phyloP scores from a whole-genome alignment of 2,329 filamentous ascomycete species.

The Exophiala mesophila region DNA sequence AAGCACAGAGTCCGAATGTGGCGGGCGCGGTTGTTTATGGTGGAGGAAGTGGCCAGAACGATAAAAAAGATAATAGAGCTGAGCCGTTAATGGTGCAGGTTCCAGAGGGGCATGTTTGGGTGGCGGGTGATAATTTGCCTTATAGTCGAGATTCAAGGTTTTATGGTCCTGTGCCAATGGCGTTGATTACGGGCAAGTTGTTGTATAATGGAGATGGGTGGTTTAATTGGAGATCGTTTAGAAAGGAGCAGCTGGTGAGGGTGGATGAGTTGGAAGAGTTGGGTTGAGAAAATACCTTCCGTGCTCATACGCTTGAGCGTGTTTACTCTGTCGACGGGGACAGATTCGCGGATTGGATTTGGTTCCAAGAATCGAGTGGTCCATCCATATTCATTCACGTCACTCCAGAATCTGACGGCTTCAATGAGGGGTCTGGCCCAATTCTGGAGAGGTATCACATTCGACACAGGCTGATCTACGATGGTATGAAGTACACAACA shows the following conservation, averaged over 20 bases:
- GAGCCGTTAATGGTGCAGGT: slow-evolving; percentile 51
- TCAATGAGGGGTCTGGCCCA: no score
- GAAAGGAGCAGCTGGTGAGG: slow-evolving; percentile 11
- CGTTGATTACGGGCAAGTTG: slow-evolving; percentile 70
- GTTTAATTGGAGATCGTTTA: slow-evolving; percentile 22
- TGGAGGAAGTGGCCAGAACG: not conserved
- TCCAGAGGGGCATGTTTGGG: slow-evolving; percentile 85
- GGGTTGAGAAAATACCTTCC: no score
- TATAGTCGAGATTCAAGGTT: slow-evolving; percentile 80
- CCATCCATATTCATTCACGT: no score
- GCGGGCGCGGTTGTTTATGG: slow-evolving; percentile 21
- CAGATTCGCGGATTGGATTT: no score
- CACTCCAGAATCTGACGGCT: no score
- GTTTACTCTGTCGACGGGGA: no score
- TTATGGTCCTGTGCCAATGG: slow-evolving; percentile 82
- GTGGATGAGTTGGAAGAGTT: no score
- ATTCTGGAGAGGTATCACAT: no score
- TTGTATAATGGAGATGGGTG: slow-evolving; percentile 23
- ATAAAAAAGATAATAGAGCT: slow-evolving; percentile 23
- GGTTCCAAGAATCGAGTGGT: no score
- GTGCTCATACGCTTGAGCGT: no score
- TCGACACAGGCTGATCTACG: no score
- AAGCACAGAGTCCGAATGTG: slow-evolving; percentile 22
- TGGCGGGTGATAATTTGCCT: slow-evolving; percentile 80
- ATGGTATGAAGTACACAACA: no score